A percentile compares a stretch with the other conserved stretches of the same genome.
Conservation (phyloP, 2,329 filamentous ascomycete species). For the Penicillium brevicompactum region DNA sequence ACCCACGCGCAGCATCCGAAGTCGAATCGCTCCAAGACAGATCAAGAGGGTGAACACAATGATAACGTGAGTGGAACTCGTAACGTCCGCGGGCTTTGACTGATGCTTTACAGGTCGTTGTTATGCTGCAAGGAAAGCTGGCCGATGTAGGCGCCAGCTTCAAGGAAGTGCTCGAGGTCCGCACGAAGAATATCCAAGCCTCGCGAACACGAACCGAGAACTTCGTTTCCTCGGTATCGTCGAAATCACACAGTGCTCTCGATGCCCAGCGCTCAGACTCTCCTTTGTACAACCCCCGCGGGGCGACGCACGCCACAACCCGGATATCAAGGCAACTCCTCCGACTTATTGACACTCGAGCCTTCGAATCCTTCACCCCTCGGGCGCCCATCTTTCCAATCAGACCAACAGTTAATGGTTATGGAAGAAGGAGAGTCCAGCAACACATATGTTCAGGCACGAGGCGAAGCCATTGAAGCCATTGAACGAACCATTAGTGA, state of each 20-base stretch:
- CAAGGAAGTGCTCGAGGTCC: slow-evolving; percentile 93
- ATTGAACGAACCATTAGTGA: slow-evolving; percentile 96
- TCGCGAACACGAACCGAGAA: slow-evolving; percentile 91
- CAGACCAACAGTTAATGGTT: slow-evolving; percentile 84
- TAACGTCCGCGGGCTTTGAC: slow-evolving; percentile 12
- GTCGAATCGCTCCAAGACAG: slow-evolving; percentile 48
- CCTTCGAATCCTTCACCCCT: slow-evolving; percentile 58
- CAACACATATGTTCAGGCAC: slow-evolving; percentile 88
- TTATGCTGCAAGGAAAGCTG: slow-evolving; percentile 85
- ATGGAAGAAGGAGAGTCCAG: slow-evolving; percentile 89
- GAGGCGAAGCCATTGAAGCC: slow-evolving; percentile 93
- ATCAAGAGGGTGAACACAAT: slow-evolving; percentile 94
- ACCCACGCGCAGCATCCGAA: slow-evolving; percentile 75
- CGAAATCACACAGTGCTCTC: slow-evolving; percentile 67
- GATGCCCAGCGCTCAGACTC: slow-evolving; percentile 74
- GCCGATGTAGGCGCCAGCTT: slow-evolving; percentile 93
- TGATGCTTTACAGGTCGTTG: slow-evolving; percentile 60
- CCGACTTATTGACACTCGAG: slow-evolving; percentile 80
- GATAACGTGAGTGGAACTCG: slow-evolving; percentile 68
- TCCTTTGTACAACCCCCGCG: slow-evolving; percentile 82
- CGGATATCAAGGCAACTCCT: slow-evolving; percentile 48
- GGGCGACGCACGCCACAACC: slow-evolving; percentile 66
- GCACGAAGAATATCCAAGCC: slow-evolving; percentile 97
- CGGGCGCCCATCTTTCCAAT: slow-evolving; percentile 56
- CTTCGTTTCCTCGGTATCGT: slow-evolving; percentile 87